A percentile compares a stretch with the other conserved stretches of the same genome.
phyloP scores from a whole-genome alignment of 2,329 filamentous ascomycete genomes.

The Mollisia scopiformis region DNA sequence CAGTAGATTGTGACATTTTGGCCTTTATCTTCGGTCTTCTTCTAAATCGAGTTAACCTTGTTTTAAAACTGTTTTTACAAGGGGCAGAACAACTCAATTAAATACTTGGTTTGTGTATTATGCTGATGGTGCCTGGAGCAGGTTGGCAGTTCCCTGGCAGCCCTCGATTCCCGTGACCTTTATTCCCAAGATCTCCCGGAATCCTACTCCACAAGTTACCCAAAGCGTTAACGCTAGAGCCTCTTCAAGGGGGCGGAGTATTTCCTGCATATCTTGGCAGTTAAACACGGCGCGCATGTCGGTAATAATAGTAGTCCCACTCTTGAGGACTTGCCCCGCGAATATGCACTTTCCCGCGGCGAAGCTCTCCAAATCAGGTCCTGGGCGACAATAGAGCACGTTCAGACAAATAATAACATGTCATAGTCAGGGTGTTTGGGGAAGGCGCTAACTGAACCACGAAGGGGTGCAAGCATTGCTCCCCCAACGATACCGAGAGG shows the following conservation, averaged over 20 bases:
- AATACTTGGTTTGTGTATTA: not conserved
- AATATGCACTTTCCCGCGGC: not conserved
- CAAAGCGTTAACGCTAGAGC: not conserved
- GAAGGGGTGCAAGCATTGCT: not conserved
- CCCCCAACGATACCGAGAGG: not conserved
- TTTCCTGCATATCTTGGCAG: not conserved
- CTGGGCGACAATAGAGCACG: not conserved
- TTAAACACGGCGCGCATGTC: not conserved
- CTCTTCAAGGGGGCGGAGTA: not conserved
- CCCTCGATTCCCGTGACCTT: not conserved
- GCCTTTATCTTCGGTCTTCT: too few relatives aligned
- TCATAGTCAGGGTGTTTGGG: not conserved
- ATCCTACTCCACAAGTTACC: not conserved
- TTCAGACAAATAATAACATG: not conserved
- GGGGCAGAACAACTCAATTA: too few relatives aligned
- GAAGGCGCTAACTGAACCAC: not conserved
- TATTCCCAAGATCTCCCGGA: not conserved
- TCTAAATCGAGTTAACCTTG: too few relatives aligned
- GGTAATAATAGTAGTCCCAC: not conserved
- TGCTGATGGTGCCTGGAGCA: too few relatives aligned
- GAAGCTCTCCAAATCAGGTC: not conserved
- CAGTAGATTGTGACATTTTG: too few relatives aligned
- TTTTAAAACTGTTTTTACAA: too few relatives aligned
- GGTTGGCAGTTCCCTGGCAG: not conserved
- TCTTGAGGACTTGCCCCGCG: not conserved